These are phyloP conservation scores for Pyrus bretschneideri DNA, from an alignment of 306 rosid genomes.

Conservation along the genomic window DNA sequence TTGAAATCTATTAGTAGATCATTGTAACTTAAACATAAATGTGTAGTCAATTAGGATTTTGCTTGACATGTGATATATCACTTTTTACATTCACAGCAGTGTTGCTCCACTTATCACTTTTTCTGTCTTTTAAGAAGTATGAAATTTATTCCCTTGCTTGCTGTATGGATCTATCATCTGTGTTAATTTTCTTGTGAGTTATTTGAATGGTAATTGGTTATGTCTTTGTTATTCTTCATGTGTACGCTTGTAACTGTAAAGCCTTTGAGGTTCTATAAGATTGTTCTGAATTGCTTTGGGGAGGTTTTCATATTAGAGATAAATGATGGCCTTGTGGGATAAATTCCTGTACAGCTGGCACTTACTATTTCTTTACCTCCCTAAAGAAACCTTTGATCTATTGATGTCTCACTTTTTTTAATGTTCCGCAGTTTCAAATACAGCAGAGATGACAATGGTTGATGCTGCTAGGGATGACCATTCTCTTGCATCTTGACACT, in stretches of 20 bases:
- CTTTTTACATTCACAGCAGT: no score
- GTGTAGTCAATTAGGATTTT: conserved; percentile 38
- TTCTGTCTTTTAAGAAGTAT: no score
- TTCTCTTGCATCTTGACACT: background rate
- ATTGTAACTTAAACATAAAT: conserved; percentile 36
- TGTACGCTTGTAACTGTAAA: background rate
- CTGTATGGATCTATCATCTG: background rate
- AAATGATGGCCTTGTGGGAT: background rate
- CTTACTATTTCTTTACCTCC: background rate
- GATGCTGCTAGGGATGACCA: background rate
- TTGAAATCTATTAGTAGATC: conserved; percentile 44
- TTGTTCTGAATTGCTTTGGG: background rate
- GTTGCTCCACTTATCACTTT: no score
- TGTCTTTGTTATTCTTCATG: background rate
- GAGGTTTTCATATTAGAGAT: background rate
- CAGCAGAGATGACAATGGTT: background rate
- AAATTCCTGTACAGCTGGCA: background rate
- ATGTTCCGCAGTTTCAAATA: background rate
- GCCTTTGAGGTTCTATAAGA: background rate
- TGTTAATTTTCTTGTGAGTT: background rate
- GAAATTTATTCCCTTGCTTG: no score
- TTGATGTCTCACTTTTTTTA: background rate
- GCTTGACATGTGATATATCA: background rate
- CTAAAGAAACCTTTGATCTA: background rate
- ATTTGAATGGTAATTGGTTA: background rate